phyloP scores from a whole-genome alignment of 345 rosid genomes.

The Eucalyptus dawsonii region DNA sequence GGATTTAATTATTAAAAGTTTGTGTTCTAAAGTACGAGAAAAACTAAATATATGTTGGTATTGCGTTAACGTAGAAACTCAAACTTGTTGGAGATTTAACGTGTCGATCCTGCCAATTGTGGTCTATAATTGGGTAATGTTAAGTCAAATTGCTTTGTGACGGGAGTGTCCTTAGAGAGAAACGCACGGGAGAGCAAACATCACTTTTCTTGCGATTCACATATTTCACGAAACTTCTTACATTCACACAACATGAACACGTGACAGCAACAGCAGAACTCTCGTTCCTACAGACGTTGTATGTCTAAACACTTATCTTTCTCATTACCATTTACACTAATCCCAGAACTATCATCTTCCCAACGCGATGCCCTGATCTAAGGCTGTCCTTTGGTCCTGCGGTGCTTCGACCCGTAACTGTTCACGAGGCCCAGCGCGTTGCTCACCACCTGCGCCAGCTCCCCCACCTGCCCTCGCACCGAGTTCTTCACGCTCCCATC shows the following conservation, averaged over 20 bases:
- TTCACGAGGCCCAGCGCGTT: slow-evolving; percentile 10
- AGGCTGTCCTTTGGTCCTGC: background rate
- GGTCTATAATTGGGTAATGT: background rate
- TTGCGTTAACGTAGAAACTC: background rate
- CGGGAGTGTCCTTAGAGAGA: background rate
- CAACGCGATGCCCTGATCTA: background rate
- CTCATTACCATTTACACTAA: background rate
- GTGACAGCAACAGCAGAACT: background rate
- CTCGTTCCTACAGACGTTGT: background rate
- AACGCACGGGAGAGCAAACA: background rate
- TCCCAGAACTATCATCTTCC: background rate
- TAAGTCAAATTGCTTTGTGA: background rate
- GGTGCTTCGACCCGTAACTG: slow-evolving; percentile 1
- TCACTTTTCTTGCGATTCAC: background rate
- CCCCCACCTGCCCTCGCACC: slow-evolving; percentile 1
- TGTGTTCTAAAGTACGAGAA: background rate
- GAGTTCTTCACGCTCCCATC: slow-evolving; percentile 1
- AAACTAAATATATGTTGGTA: background rate
- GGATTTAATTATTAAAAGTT: background rate
- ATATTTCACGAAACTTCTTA: background rate
- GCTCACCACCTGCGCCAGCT: slow-evolving; percentile 19
- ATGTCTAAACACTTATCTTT: background rate
- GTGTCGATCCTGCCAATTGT: background rate
- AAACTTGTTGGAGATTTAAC: background rate
- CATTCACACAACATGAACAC: background rate